phyloP scores from a whole-genome alignment of 768 basidiomycete genomes.

The Termitomyces sp. region DNA sequence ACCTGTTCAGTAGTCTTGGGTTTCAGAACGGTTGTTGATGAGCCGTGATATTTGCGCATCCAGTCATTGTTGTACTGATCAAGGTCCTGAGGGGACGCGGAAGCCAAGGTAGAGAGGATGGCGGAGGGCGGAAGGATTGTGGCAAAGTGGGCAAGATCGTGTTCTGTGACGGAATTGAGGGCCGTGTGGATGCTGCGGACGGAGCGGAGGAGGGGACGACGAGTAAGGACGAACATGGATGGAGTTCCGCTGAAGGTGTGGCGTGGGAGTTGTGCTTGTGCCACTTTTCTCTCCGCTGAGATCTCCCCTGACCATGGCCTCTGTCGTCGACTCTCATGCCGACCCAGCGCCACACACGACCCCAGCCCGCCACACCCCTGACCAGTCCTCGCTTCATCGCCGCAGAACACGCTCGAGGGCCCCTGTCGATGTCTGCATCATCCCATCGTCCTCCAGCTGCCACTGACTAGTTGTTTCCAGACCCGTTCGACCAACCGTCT shows the following conservation, averaged over 20 bases:
- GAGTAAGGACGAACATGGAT: slow-evolving; percentile 5
- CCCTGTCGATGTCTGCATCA: slow-evolving; percentile 42
- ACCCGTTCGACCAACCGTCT: slow-evolving; percentile 60
- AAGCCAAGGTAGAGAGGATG: slow-evolving; percentile 58
- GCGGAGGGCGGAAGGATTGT: slow-evolving; percentile 55
- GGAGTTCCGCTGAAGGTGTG: slow-evolving; percentile 1
- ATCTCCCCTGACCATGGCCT: no score
- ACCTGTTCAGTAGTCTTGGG: slow-evolving; percentile 88
- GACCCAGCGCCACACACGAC: not conserved
- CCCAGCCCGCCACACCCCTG: no score
- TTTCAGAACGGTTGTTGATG: slow-evolving; percentile 78
- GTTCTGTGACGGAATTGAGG: slow-evolving; percentile 31
- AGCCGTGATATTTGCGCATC: slow-evolving; percentile 94
- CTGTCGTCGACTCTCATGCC: not conserved
- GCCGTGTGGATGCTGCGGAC: slow-evolving; percentile 7
- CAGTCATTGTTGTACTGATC: slow-evolving; percentile 83
- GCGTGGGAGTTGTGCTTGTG: slow-evolving; percentile 13
- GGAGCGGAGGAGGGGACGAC: slow-evolving; percentile 10
- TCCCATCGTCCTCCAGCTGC: not conserved
- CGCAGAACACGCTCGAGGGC: not conserved
- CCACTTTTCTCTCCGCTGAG: no score
- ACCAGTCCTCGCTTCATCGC: no score
- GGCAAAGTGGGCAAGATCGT: slow-evolving; percentile 66
- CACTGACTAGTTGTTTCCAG: slow-evolving; percentile 7
- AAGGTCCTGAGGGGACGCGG: slow-evolving; percentile 57